phyloP scores from a whole-genome alignment of 2,329 filamentous ascomycete species.

The Cladophialophora bantiana region DNA sequence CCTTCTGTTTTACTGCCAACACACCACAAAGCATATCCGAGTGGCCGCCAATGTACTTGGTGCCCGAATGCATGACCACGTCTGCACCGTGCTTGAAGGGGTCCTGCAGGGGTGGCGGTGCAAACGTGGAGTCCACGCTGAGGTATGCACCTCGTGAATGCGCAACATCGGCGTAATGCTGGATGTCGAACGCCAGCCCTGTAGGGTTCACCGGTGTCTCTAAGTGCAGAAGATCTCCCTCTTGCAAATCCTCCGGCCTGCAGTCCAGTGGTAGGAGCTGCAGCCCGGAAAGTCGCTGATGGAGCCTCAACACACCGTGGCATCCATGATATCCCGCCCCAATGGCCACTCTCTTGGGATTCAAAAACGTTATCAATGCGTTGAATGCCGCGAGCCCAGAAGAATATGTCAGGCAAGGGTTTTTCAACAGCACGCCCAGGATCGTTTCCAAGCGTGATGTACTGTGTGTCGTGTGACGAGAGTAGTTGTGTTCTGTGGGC shows the following conservation, averaged over 20 bases:
- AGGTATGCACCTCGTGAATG: slow-evolving; percentile 75
- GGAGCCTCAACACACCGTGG: slow-evolving; percentile 79
- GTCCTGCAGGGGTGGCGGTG: slow-evolving; percentile 85
- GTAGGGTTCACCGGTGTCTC: slow-evolving; percentile 95
- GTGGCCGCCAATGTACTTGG: slow-evolving; percentile 96
- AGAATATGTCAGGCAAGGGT: slow-evolving; percentile 75
- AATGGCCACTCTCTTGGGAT: slow-evolving; percentile 83
- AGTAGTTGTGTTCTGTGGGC: slow-evolving; percentile 74
- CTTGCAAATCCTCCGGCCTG: slow-evolving; percentile 68
- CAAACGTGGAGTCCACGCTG: slow-evolving; percentile 90
- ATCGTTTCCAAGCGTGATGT: slow-evolving; percentile 84
- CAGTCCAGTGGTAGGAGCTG: slow-evolving; percentile 75
- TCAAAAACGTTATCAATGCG: slow-evolving; percentile 80
- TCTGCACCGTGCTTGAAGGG: slow-evolving; percentile 84
- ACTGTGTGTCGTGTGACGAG: slow-evolving; percentile 78
- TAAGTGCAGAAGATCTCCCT: slow-evolving; percentile 85
- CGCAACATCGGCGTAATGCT: slow-evolving; percentile 74
- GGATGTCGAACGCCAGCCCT: slow-evolving; percentile 78
- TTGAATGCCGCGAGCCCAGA: slow-evolving; percentile 90
- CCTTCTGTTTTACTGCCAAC: slow-evolving; percentile 66
- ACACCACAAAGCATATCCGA: slow-evolving; percentile 92
- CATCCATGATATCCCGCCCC: slow-evolving; percentile 91
- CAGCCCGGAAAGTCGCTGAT: slow-evolving; percentile 77
- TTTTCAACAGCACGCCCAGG: slow-evolving; percentile 74
- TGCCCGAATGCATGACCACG: slow-evolving; percentile 88